phyloP scores from a whole-genome alignment of 208 protist genomes.

The Porcisia deanei region DNA sequence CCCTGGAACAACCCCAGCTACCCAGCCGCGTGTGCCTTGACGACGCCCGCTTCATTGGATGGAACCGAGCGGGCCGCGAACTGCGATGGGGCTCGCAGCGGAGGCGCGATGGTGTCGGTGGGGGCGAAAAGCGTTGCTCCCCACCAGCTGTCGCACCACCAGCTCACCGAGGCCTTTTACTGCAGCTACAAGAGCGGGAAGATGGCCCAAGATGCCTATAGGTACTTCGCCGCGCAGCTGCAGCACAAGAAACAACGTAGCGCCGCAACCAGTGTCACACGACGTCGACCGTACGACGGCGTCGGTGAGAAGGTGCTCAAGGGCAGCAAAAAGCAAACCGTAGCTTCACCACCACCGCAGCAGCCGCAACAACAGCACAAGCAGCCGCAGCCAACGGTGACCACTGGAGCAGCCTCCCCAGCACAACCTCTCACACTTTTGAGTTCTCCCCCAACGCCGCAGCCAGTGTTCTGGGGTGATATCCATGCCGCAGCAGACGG shows the following conservation, averaged over 20 bases:
- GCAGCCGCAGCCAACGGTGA: too few species aligned
- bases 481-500: too few species aligned
- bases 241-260: neutral
- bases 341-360: neutral
- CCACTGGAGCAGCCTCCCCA: too few species aligned
- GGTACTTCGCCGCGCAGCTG: slow-evolving; percentile 48
- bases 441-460: too few species aligned
- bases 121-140: neutral
- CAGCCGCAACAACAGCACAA: neutral
- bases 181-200: slow-evolving; percentile 38
- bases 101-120: neutral
- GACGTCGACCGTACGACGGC: neutral
- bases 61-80: neutral
- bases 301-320: neutral
- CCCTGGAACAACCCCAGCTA: neutral
- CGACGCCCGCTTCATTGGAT: neutral
- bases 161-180: slow-evolving; percentile 78
- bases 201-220: slow-evolving; percentile 71
- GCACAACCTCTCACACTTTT: too few species aligned
- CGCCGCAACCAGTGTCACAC: neutral
- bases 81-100: neutral
- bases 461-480: too few species aligned
- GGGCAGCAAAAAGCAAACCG: neutral
- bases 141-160: slow-evolving; percentile 52
- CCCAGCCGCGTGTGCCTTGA: neutral